Conservation (phyloP, 441 rosid species). For the Bocquillonia castaneifolia region DNA sequence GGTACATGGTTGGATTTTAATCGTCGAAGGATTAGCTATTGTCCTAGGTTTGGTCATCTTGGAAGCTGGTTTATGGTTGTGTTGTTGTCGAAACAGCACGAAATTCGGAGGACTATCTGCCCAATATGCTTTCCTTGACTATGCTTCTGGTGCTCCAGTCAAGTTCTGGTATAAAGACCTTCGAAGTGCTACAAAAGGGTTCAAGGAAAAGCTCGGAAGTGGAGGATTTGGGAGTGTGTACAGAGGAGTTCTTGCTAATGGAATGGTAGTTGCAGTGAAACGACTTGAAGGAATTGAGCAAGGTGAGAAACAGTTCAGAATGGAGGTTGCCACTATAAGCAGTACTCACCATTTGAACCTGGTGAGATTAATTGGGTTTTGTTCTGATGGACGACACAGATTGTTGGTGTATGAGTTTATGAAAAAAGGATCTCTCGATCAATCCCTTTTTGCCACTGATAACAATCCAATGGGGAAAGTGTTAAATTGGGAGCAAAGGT, state of each 20-base stretch:
- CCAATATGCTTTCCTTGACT: slow-evolving; percentile 16
- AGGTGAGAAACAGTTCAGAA: slow-evolving; percentile 19
- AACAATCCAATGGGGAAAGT: neutral
- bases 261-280: slow-evolving; percentile 17
- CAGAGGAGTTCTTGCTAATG: slow-evolving; percentile 13
- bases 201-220: slow-evolving; percentile 16
- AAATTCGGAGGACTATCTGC: neutral
- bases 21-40: neutral
- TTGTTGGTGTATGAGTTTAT: slow-evolving; percentile 19
- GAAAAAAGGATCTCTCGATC: slow-evolving; percentile 18
- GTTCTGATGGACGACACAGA: slow-evolving; percentile 20
- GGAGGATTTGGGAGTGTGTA: slow-evolving; percentile 22
- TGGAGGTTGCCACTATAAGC: slow-evolving; percentile 21
- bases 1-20: slow-evolving; percentile 1
- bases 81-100: slow-evolving; percentile 5
- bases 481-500: slow-evolving; percentile 18
- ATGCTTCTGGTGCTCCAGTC: slow-evolving; percentile 22
- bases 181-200: slow-evolving; percentile 8
- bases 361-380: slow-evolving; percentile 14
- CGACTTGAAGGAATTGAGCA: slow-evolving; percentile 21
- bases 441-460: neutral
- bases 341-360: slow-evolving; percentile 20
- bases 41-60: neutral
- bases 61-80: slow-evolving; percentile 13
- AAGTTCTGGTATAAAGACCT: slow-evolving; percentile 17